These are phyloP conservation scores for Arachis monticola DNA, from an alignment of 331 rosid species.

Conservation along the genomic window DNA sequence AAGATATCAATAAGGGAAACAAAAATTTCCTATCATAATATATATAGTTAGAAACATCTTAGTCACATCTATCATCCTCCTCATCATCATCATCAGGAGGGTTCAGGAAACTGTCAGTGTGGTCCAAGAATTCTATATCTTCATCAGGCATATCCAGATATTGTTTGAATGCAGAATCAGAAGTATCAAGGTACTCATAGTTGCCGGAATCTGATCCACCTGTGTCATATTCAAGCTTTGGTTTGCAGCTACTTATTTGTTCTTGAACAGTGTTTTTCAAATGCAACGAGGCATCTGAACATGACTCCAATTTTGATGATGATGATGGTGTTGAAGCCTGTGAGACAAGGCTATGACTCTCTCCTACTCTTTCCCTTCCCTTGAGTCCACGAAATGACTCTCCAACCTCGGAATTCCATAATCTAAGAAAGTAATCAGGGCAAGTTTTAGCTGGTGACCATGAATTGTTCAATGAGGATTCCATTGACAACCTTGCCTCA, in stretches of 20 bases:
- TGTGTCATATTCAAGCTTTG: conserved; percentile 43
- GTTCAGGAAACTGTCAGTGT: conserved; percentile 41
- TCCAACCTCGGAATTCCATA: conserved; percentile 65
- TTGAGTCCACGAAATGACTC: conserved; percentile 48
- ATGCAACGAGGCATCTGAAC: conserved; percentile 45
- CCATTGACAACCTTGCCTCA: conserved; percentile 60
- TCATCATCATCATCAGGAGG: conserved; percentile 26
- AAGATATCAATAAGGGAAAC: conserved; percentile 19
- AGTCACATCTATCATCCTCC: conserved; percentile 34
- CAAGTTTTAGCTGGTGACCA: conserved; percentile 28
- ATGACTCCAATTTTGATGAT: conserved; percentile 38
- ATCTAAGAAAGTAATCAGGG: conserved; percentile 55
- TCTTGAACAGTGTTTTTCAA: conserved; percentile 38
- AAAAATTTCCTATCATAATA: conserved; percentile 5
- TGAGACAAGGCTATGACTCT: conserved; percentile 40
- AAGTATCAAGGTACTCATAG: conserved; percentile 49
- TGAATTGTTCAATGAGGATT: conserved; percentile 43
- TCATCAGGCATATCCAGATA: conserved; percentile 50
- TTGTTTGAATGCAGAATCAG: conserved; percentile 54
- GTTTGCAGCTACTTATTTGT: conserved; percentile 47
- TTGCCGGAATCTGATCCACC: conserved; percentile 47
- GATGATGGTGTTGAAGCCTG: conserved; percentile 25
- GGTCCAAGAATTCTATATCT: conserved; percentile 50
- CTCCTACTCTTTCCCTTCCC: conserved; percentile 38
- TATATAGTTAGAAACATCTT: conserved; percentile 25